Base-by-base conservation (phyloP, 371 early-diverging fungal genomes). In the Apophysomyces ossiformis region DNA sequence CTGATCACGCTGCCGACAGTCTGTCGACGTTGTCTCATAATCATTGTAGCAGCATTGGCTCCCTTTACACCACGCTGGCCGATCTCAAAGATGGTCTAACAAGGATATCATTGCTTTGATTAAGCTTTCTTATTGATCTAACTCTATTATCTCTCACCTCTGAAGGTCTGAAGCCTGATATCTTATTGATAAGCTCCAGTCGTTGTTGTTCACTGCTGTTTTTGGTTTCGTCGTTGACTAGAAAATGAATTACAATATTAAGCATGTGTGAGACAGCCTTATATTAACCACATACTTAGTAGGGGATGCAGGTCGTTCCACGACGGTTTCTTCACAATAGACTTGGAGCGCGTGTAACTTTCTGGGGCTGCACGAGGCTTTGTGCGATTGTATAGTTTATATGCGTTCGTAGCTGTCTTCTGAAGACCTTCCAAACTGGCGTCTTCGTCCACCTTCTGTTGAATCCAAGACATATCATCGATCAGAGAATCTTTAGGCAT, bases 71-170 rank as follows among this genome's bases (percentile, higher is more conserved):
- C 97, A 63, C 94, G 87, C 43, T 84, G 84, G 37, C 92, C 94
- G 44, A 95, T 85, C 72, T 98, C 98, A 75, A 98, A 98, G 45
- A 98, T 90, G 1, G 97, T 96, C 84, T 82, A 69, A 38, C 59
- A 45, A 56, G 32, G 32, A 2, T 3, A 26, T 26, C 32, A 26
- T 26, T 0, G 2, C 32, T 26, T 26, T 2, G 32, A 26, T 26
- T 26, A 26, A 26, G 32, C 32, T 26, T 26, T 26, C 3, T 26
- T 26, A 26, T 2, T 26, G 32, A 26, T 26, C 32, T 26, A 26
- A 26, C 2, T 2, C 32, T 1, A 2, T 26, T 26, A 43, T 5
- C 18, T n/a, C 12, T 66, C 43, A 80, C 80, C 68, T 97, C 93
- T 7, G 83, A 69, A 7, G 96, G 95, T 26, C 95, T 82, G 80